Conservation (phyloP, 345 rosid genomes). For the Linum usitatissimum region DNA sequence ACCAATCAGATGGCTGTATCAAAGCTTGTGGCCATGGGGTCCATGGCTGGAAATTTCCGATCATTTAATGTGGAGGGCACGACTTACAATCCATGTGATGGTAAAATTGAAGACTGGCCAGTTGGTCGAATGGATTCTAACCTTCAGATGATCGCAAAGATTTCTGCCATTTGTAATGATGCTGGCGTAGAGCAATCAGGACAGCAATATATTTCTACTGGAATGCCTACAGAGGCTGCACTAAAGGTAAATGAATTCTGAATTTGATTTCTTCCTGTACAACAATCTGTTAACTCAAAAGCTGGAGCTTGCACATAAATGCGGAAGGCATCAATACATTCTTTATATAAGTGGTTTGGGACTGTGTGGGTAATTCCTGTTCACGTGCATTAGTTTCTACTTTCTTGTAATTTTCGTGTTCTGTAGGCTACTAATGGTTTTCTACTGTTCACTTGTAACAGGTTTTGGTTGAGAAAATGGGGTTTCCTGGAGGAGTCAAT, state of each 20-base stretch:
- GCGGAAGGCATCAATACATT: too few species aligned
- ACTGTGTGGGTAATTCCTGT: too few species aligned
- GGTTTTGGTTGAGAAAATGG: conserved; percentile 95
- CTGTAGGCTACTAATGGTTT: neutral
- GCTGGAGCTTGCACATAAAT: too few species aligned
- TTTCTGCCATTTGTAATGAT: conserved; percentile 80
- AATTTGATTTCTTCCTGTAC: too few species aligned
- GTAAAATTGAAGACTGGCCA: conserved; percentile 78
- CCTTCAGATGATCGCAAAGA: conserved; percentile 72
- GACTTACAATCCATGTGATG: conserved; percentile 93
- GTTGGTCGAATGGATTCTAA: conserved; percentile 77
- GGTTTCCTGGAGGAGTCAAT: conserved; percentile 43
- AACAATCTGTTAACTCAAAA: too few species aligned
- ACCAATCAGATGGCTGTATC: conserved; percentile 91
- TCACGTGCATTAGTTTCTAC: too few species aligned
- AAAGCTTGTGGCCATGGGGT: conserved; percentile 69
- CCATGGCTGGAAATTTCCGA: conserved; percentile 40
- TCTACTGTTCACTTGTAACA: conserved; percentile 18
- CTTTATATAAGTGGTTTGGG: too few species aligned
- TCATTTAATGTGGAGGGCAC: conserved; percentile 74
- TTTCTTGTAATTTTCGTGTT: neutral
- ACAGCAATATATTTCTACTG: conserved; percentile 29
- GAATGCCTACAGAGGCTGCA: conserved; percentile 97
- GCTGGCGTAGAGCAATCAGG: conserved; percentile 36
- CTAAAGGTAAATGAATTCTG: conserved; percentile 49